Evolutionary conservation across 495 filamentous ascomycete genomes (phyloP).

Genomic region (Apiosordaria backusii): DNA sequence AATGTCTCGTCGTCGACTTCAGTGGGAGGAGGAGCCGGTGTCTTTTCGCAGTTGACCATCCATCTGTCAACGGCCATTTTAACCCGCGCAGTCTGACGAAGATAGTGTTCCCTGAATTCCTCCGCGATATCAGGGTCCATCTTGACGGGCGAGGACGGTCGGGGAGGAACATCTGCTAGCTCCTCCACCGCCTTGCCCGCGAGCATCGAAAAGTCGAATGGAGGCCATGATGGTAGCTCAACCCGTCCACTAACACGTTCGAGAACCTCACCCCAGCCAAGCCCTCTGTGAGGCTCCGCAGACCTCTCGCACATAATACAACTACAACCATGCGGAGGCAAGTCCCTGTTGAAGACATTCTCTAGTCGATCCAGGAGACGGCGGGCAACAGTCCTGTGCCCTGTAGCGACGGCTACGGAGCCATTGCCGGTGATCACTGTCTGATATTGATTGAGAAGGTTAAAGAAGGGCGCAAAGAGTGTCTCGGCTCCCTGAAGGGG

Average conservation of each 20-base stretch:
- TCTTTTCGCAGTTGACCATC: conserved; percentile 72
- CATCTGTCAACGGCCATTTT: conserved; percentile 79
- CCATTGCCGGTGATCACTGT: conserved; percentile 77
- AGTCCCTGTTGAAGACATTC: conserved; percentile 86
- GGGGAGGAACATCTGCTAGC: conserved; percentile 40
- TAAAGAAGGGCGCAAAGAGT: conserved; percentile 75
- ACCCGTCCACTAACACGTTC: conserved; percentile 86
- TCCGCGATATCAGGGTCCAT: conserved; percentile 90
- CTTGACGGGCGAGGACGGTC: conserved; percentile 65
- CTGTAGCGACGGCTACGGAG: conserved; percentile 91
- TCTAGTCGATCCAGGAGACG: conserved; percentile 89
- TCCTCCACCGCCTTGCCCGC: conserved; percentile 51
- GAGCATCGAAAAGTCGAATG: conserved; percentile 69
- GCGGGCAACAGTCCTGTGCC: conserved; percentile 90
- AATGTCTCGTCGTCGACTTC: conserved; percentile 92
- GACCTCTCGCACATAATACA: conserved; percentile 69
- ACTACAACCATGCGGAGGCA: conserved; percentile 73
- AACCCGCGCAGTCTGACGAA: conserved; percentile 82
- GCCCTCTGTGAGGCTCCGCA: conserved; percentile 58
- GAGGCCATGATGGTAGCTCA: conserved; percentile 82
- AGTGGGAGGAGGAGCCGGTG: conserved; percentile 66
- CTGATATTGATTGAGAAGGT: conserved; percentile 79
- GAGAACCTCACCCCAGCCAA: conserved; percentile 97
- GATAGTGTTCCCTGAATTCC: conserved; percentile 83
- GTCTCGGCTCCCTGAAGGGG: conserved; percentile 56